Base-by-base conservation (phyloP, 805 yeast species). In the Yarrowia deformans region DNA sequence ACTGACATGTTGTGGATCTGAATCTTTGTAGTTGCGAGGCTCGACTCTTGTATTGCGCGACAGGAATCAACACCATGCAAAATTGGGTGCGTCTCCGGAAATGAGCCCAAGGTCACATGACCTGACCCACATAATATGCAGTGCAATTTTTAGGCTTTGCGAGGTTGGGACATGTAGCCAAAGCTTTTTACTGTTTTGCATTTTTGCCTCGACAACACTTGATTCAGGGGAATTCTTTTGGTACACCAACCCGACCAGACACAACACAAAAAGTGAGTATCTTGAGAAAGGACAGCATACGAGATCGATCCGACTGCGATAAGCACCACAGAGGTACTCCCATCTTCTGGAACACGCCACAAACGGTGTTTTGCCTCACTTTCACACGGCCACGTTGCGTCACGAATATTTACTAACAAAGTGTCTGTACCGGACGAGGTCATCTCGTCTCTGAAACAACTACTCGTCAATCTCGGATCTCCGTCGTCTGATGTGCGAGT, bases 401-500 rank as follows among this genome's bases (percentile, higher is more conserved):
- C 29, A 16, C 23, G n/a, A 35, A n/a, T 32, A n/a, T 35, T 2
- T 8, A 43, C 66, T 60, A 63, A 48, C 68, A 14, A 19, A 63
- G 56, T 63, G 68, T 63, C 68, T 48, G 56, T 91, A 70, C 89
- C 95, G 39, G 83, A 84, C 34, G 92, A 90, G 45, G 84, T 85
- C 50, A 84, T 85, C 69, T 79, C 75, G 42, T 85, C 85, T 1
- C 80, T 92, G 73, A 72, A 80, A 23, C 84, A 84, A 71, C 83
- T 93, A 50, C 80, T 92, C 43, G 79, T 81, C 72, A 91, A 89
- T 19, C 85, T 94, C 71, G 85, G 93, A 9, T 90, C 98, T 6
- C 82, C 96, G 9, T 92, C 93, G 74, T 93, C 94, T 77, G 75
- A 80, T 13, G 78, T 84, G 43, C 90, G 99, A 76, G 81, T 93